Conservation (phyloP, 2,329 filamentous ascomycete species). For the Domatiomyces globalis region DNA sequence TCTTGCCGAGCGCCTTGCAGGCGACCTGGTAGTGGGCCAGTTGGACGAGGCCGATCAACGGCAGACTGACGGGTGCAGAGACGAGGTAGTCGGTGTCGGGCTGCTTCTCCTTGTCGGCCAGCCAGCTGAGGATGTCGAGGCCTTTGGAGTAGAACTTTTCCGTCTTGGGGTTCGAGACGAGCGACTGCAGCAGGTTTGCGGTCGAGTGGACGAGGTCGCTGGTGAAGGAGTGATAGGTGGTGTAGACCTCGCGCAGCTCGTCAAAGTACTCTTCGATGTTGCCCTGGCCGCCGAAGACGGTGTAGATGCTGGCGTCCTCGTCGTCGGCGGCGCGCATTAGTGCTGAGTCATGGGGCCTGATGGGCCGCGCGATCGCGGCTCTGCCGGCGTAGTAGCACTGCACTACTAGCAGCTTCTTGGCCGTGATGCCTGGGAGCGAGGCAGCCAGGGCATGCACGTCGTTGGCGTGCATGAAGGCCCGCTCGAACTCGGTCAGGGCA, state of each 20-base stretch:
- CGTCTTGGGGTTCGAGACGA: slow-evolving; percentile 69
- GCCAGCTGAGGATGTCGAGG: slow-evolving; percentile 87
- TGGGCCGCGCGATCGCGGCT: slow-evolving; percentile 65
- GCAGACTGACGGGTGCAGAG: slow-evolving; percentile 87
- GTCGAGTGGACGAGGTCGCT: slow-evolving; percentile 69
- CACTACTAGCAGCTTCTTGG: slow-evolving; percentile 84
- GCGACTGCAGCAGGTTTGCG: slow-evolving; percentile 71
- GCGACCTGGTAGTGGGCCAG: slow-evolving; percentile 91
- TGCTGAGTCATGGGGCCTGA: slow-evolving; percentile 87
- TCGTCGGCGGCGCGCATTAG: slow-evolving; percentile 79
- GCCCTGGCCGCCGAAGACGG: slow-evolving; percentile 89
- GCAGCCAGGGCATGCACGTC: slow-evolving; percentile 87
- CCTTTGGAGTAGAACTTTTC: slow-evolving; percentile 96
- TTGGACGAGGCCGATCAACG: slow-evolving; percentile 89
- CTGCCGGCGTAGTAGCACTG: slow-evolving; percentile 85
- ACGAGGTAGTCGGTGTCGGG: slow-evolving; percentile 91
- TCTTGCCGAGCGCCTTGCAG: slow-evolving; percentile 76
- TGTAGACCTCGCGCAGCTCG: slow-evolving; percentile 81
- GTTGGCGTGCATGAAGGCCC: slow-evolving; percentile 84
- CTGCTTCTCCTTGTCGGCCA: slow-evolving; percentile 75
- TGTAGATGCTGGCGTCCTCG: slow-evolving; percentile 71
- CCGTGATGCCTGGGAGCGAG: slow-evolving; percentile 71
- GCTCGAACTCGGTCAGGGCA: slow-evolving; percentile 89
- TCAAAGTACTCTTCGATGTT: slow-evolving; percentile 99
- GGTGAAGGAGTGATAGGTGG: slow-evolving; percentile 80